A percentile compares a stretch with the other conserved stretches of the same genome.
Evolutionary conservation across 371 early-diverging fungal species (phyloP).

Genomic region (Dichotomocladium elegans): DNA sequence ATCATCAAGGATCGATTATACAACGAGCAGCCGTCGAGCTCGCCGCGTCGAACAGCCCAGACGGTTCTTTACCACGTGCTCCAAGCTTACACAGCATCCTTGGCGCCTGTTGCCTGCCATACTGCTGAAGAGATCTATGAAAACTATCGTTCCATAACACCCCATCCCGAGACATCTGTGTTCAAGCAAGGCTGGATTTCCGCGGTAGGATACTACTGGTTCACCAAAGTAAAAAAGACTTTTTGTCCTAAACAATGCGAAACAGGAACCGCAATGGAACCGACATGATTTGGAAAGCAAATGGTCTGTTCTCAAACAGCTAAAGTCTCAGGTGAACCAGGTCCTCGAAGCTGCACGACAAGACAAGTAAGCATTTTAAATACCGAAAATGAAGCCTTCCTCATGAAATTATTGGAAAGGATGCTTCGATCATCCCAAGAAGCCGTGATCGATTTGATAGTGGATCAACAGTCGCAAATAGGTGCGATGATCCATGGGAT

Average conservation of each 20-base stretch:
- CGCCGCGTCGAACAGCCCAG: constrained; percentile 60
- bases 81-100: constrained; percentile 54
- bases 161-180: constrained; percentile 48
- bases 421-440: constrained; percentile 56
- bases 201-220: constrained; percentile 20
- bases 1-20: constrained; percentile 82
- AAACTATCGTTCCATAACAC: constrained; percentile 45
- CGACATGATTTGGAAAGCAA: constrained; percentile 43
- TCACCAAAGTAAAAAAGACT: not conserved
- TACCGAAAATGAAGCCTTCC: not conserved
- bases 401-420: constrained; percentile 14
- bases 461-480: constrained; percentile 12
- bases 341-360: constrained; percentile 66
- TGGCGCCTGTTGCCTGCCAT: constrained; percentile 73
- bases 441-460: constrained; percentile 41
- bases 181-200: constrained; percentile 65
- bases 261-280: constrained; percentile 50
- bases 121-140: constrained; percentile 81
- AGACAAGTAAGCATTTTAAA: constrained; percentile 42
- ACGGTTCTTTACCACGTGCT: constrained; percentile 69
- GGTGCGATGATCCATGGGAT: constrained; percentile 22
- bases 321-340: constrained; percentile 63
- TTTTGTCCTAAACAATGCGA: not conserved
- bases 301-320: constrained; percentile 51
- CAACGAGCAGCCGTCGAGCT: constrained; percentile 38